Evolutionary conservation across 331 rosid species (phyloP), one percentile per base, ranked within the genome.

Genomic region (Dryas integrifolia): DNA sequence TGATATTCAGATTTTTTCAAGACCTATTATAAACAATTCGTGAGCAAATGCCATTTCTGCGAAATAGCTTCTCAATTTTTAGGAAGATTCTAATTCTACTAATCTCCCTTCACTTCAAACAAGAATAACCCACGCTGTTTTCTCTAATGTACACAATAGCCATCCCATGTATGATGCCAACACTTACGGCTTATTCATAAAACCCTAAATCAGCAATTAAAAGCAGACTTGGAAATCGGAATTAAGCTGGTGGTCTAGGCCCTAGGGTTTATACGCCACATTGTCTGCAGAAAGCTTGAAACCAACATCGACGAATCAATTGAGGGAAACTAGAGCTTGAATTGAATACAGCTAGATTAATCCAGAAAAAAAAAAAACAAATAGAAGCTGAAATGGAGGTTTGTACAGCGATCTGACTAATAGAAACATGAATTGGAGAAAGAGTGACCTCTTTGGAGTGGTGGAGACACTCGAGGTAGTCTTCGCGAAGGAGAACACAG

Each of bases 401-500:
- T 9, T 7, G 38, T 64, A 10, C 5, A n/a, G 15, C 63, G 70
- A 70, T 62, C 75, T 41, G 77, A 56, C 7, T 7, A 1, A 35
- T 4, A 51, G 18, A 53, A 55, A 11, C 4, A 58, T 0, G 15
- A 16, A 65, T 5, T 4, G 12, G 61, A 45, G 67, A 45, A 38
- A 16, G 45, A 24, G 3, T 26, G 46, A 92, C 99, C 99, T 95
- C 99, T 88, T 95, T 95, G 85, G 96, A 76, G 76, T 95, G 99
- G 87, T 95, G 99, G 69, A 95, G 99, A 69, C 99, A 95, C 73
- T 92, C 98, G 71, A 95, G 87, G 82, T 95, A 95, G 78, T 95
- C 98, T 79, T 95, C 97, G 12, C 98, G 99, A 76, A 95, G 97
- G 38, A 92, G 92, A 70, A 79, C 5, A 35, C 99, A 92, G 58